phyloP scores from a whole-genome alignment of 306 rosid species.

The Dalbergia cultrata region DNA sequence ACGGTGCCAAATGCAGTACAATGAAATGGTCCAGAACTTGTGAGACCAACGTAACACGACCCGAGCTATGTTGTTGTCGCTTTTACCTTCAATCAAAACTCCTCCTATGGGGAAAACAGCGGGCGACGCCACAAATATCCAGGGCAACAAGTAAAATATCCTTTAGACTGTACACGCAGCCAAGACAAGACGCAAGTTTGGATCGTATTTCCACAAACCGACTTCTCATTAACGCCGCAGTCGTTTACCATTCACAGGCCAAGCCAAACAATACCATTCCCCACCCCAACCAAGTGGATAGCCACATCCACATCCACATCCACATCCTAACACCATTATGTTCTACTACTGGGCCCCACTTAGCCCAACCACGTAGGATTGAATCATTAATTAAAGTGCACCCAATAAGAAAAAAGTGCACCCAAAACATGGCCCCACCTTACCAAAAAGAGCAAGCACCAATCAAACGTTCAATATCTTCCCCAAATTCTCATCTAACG shows the following conservation, averaged over 20 bases:
- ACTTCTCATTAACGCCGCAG: not conserved
- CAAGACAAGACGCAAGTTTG: not conserved
- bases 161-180: not conserved
- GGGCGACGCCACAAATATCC: too few species aligned
- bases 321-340: not conserved
- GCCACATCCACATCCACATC: not conserved
- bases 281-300: too few species aligned
- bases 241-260: not conserved
- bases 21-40: too few species aligned
- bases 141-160: not conserved
- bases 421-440: constrained; percentile 5
- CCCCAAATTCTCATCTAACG: not conserved
- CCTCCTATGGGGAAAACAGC: too few species aligned
- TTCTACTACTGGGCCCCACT: constrained; percentile 25
- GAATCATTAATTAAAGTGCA: not conserved
- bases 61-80: too few species aligned
- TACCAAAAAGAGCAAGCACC: not conserved
- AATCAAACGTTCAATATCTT: constrained; percentile 13
- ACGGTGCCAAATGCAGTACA: too few species aligned
- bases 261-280: too few species aligned
- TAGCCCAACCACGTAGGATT: not conserved
- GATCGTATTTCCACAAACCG: not conserved
- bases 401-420: not conserved
- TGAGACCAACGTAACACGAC: too few species aligned
- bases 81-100: too few species aligned